Conservation (phyloP, 805 yeast species). For the Wickerhamiella vanderwaltii region DNA sequence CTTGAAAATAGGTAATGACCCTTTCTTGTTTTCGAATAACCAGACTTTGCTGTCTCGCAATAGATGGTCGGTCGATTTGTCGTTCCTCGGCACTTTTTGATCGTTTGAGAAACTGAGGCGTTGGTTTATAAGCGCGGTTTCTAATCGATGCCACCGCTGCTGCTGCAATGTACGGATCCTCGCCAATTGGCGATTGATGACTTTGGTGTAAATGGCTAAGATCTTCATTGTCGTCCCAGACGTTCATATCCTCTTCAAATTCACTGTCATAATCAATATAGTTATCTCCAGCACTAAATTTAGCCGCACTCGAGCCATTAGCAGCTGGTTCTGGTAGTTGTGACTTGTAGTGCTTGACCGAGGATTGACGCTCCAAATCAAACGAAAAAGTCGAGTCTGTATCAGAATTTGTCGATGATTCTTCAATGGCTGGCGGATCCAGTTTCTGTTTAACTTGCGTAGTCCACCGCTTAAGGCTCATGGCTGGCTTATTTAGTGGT, state of each 20-base stretch:
- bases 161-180: background rate
- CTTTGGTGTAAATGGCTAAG: conserved; percentile 27
- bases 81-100: background rate
- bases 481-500: background rate
- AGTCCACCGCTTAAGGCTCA: background rate
- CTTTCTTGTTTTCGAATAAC: background rate
- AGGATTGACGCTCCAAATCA: conserved; percentile 41
- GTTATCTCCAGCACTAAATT: conserved; percentile 18
- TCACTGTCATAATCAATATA: conserved; percentile 8
- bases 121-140: no score
- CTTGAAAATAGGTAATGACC: conserved; percentile 5
- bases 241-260: conserved; percentile 31
- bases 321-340: conserved; percentile 18
- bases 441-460: conserved; percentile 1
- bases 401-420: background rate
- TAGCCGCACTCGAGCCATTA: conserved; percentile 19
- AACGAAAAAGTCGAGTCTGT: conserved; percentile 34
- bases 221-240: conserved; percentile 24
- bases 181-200: background rate
- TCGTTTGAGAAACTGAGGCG: background rate
- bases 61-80: background rate
- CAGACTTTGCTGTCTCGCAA: background rate
- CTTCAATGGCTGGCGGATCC: background rate
- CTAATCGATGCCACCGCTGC: no score
- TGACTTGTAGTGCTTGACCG: conserved; percentile 45